Conservation (phyloP, 2,329 filamentous ascomycete species). For the Arthrobotrys megalospora region DNA sequence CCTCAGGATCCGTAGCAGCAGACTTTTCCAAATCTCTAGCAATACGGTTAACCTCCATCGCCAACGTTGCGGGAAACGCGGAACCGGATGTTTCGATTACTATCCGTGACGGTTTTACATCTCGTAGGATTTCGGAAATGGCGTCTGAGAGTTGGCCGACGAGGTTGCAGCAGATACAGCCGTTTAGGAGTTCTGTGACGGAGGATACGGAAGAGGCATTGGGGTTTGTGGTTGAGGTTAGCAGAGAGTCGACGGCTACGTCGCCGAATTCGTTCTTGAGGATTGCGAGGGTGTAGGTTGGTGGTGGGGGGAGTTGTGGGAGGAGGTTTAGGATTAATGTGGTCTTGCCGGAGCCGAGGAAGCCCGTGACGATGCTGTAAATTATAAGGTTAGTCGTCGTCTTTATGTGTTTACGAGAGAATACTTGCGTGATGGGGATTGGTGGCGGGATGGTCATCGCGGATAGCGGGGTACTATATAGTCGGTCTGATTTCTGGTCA, state of each 20-base stretch:
- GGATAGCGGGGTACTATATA: conserved; percentile 15
- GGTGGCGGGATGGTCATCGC: conserved; percentile 59
- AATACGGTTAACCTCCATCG: conserved; percentile 89
- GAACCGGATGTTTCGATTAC: conserved; percentile 93
- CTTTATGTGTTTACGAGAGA: not conserved
- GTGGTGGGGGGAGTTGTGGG: conserved; percentile 85
- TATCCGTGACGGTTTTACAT: conserved; percentile 80
- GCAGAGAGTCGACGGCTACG: conserved; percentile 90
- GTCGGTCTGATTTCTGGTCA: too few relatives aligned
- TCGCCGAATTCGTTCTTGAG: conserved; percentile 99
- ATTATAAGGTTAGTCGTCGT: conserved; percentile 68
- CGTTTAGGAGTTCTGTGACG: conserved; percentile 92
- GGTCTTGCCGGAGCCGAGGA: conserved; percentile 95
- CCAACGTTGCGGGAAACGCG: conserved; percentile 88
- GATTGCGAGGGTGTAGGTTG: conserved; percentile 86
- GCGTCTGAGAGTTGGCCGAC: conserved; percentile 90
- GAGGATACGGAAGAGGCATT: conserved; percentile 85
- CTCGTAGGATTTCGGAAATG: conserved; percentile 78
- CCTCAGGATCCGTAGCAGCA: conserved; percentile 11
- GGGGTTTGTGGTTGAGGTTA: conserved; percentile 71
- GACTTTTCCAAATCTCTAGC: conserved; percentile 75
- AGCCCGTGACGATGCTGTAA: conserved; percentile 95
- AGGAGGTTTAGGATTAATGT: conserved; percentile 95
- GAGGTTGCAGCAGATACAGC: conserved; percentile 94
- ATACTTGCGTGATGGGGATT: conserved; percentile 63